Evolutionary conservation across 2,329 filamentous ascomycete genomes (phyloP).

Genomic region (Bisporella sp.): DNA sequence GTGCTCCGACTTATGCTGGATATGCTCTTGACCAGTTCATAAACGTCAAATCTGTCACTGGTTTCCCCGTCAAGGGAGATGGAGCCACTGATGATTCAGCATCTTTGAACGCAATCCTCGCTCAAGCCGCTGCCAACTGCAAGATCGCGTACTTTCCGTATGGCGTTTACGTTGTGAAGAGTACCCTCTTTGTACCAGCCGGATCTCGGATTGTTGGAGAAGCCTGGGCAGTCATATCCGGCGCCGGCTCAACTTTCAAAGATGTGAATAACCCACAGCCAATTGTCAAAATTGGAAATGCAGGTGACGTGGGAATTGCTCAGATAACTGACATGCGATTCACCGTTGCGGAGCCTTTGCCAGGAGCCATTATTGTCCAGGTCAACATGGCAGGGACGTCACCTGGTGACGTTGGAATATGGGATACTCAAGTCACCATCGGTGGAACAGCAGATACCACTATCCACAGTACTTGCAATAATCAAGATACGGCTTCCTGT

Average conservation of each 20-base stretch:
- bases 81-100: constrained; percentile 30
- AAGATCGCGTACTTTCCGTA: neutral
- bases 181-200: neutral
- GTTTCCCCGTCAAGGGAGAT: constrained; percentile 35
- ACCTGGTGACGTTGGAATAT: constrained; percentile 29
- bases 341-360: constrained; percentile 38
- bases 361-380: constrained; percentile 19
- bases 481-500: constrained; percentile 33
- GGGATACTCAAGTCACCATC: constrained; percentile 37
- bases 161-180: neutral
- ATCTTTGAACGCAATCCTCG: constrained; percentile 20
- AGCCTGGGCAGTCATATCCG: neutral
- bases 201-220: neutral
- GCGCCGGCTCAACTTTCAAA: neutral
- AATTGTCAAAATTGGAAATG: neutral
- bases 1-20: constrained; percentile 36
- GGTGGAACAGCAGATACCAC: constrained; percentile 41
- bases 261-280: neutral
- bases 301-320: neutral
- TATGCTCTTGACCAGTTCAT: constrained; percentile 35
- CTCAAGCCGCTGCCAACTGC: neutral
- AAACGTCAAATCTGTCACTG: constrained; percentile 38
- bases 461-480: constrained; percentile 31
- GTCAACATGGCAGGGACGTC: constrained; percentile 13
- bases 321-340: constrained; percentile 27